These are phyloP conservation scores for Apophysomyces trapeziformis DNA, from an alignment of 371 early-diverging fungal genomes.

Conservation along the genomic window DNA sequence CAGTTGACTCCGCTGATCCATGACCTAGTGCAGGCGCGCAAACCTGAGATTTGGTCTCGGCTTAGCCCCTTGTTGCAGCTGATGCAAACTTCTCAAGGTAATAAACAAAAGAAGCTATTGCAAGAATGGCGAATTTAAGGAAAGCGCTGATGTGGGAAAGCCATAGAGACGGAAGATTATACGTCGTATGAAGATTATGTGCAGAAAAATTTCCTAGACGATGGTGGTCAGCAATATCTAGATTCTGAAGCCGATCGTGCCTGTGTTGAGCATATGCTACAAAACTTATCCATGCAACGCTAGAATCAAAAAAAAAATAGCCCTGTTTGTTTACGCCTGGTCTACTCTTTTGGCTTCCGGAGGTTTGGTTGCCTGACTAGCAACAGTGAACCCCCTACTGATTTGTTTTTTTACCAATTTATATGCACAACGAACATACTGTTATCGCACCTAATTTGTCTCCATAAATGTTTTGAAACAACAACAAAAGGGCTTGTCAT, in stretches of 20 bases:
- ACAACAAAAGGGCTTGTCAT: too few species aligned
- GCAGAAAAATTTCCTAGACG: constrained; percentile 38
- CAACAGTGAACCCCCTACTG: too few species aligned
- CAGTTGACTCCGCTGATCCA: constrained; percentile 5
- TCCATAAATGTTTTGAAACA: too few species aligned
- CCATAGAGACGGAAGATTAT: constrained; percentile 25
- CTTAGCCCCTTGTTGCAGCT: constrained; percentile 12
- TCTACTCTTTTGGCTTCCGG: too few species aligned
- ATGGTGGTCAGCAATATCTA: constrained; percentile 37
- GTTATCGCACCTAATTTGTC: too few species aligned
- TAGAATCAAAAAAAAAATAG: neutral
- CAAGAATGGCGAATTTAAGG: neutral
- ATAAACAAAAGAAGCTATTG: neutral
- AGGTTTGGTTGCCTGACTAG: too few species aligned
- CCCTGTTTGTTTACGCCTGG: too few species aligned
- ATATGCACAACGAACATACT: too few species aligned
- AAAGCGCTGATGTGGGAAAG: neutral
- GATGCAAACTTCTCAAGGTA: constrained; percentile 3
- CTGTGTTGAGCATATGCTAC: constrained; percentile 38
- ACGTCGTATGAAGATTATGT: constrained; percentile 43
- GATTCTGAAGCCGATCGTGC: constrained; percentile 40
- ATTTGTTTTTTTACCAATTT: too few species aligned
- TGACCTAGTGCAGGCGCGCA: constrained; percentile 7
- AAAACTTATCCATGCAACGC: constrained; percentile 32
- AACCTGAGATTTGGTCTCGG: constrained; percentile 20